These are phyloP conservation scores for Hyphopichia fennica DNA, from an alignment of 1,139 yeast species.

Conservation along the genomic window DNA sequence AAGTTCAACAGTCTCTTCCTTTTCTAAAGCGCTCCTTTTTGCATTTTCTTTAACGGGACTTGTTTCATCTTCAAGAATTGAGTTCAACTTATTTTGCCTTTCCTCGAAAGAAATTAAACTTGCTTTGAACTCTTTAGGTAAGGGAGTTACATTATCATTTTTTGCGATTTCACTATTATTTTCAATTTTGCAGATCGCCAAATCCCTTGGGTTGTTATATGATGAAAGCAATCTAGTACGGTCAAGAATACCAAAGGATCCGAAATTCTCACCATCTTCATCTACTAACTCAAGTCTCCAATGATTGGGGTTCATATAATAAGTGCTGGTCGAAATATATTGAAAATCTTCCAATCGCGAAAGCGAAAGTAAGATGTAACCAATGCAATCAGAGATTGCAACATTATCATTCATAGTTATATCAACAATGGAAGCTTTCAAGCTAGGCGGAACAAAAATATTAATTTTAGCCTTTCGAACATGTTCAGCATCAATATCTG, in stretches of 20 bases:
- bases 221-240: constrained; percentile 54
- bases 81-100: constrained; percentile 11
- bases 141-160: constrained; percentile 50
- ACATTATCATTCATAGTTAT: constrained; percentile 46
- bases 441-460: constrained; percentile 39
- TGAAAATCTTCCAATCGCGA: constrained; percentile 20
- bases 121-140: constrained; percentile 45
- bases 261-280: constrained; percentile 80
- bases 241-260: constrained; percentile 68
- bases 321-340: constrained; percentile 12
- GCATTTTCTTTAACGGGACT: neutral
- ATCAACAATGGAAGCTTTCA: constrained; percentile 28
- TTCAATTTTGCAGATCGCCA: constrained; percentile 55
- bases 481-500: constrained; percentile 23
- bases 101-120: constrained; percentile 19
- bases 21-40: constrained; percentile 5
- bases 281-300: constrained; percentile 74
- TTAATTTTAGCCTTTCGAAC: constrained; percentile 26
- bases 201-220: constrained; percentile 63
- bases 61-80: constrained; percentile 4
- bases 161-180: constrained; percentile 32
- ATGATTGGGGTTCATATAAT: constrained; percentile 51
- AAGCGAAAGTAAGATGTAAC: constrained; percentile 49
- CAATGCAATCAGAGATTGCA: constrained; percentile 63
- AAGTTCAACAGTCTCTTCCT: constrained; percentile 7